Base-by-base conservation (phyloP, 306 rosid genomes). In the Castanea crenata region DNA sequence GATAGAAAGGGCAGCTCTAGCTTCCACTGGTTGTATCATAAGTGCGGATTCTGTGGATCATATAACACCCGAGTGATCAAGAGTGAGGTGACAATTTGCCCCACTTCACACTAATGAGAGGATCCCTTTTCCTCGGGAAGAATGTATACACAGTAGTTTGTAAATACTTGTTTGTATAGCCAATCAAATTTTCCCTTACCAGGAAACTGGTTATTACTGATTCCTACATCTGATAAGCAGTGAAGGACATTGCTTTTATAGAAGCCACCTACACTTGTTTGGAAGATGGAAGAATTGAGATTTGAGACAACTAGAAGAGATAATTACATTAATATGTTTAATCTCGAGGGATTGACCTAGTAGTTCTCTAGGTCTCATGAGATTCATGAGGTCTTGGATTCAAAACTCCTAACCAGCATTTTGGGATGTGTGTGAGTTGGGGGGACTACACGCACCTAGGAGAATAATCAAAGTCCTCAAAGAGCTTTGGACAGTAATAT, bases 11-110 rank as follows among this genome's bases (percentile, higher is more conserved):
- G 97, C 64, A 73, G 81, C 15, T 82, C 98, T 25, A 88, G 89
- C 38, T 96, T 96, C 88, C 99, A 96, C 87, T 96, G 99, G 99
- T 55, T 96, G 58, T 96, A 93, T 82, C 99, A 91, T 77, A 96
- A 96, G 86, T 96, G 99, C 57, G 92, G 86, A 76, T 81, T 5
- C 83, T 96, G 99, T 71, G 94, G 99, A 41, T 96, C 99, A 15
- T 96, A 96, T 84, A 96, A 96, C 61, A 91, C 97, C 76, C 89
- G 97, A 38, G 99, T 96, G 80, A 96, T 96, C 94, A 93, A 83
- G 86, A 85, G 59, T 1, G 96, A 91, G 85, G 70, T 83, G 32
- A 20, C 91, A 77, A 69, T 80, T 82, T 93, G 98, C 87, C 81
- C 87, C 19, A 54, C 81, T 12, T 67, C 85, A 18, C 82, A 77